Base-by-base conservation (phyloP, 139 green algal species). In the Volvox reticuliferus region DNA sequence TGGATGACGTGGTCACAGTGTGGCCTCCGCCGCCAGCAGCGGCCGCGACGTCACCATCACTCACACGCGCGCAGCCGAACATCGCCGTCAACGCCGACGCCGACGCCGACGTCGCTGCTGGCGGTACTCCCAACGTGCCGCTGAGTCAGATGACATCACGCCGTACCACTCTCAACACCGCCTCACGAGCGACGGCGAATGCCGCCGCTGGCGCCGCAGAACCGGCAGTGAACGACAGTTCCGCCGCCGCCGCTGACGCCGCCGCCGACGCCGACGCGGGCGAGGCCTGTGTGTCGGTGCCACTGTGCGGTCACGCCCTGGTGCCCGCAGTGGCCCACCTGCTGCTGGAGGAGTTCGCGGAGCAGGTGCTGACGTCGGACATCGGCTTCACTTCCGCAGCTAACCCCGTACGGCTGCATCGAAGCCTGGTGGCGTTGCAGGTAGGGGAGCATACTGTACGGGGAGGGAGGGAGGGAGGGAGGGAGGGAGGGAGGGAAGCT, bases 311-410 rank as follows among this genome's bases (percentile, higher is more conserved):
- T 0, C 36, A 83, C 50, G 28, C 19, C 20, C 73, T 90, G n/a
- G 73, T 75, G 69, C n/a, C 86, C 0, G 50, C 30, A 1, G 71
- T 76, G n/a, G 86, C 86, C 71, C 73, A 62, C n/a, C 3, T 76
- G 71, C 86, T 90, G 44, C 50, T 90, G 86, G 86, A 90, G 71
- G 73, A 90, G 86, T 44, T 90, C 21, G 86, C 86, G 50, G 86
- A 83, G 86, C 86, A 90, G 50, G 30, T 90, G 73, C 50, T 90
- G 73, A 69, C 19, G 17, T 5, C 14, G 0, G 86, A 90, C 86
- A 90, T 90, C 50, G 86, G 86, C 21, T 90, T 90, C 86, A 35
- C 14, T 44, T 90, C 86, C 20, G 86, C 86, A 17, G 86, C 86
- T 21, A 83, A 90, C 86, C 86, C 86, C 2, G 73, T 90, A 32